Conservation (phyloP, 495 filamentous ascomycete species). For the Neurospora sp. region DNA sequence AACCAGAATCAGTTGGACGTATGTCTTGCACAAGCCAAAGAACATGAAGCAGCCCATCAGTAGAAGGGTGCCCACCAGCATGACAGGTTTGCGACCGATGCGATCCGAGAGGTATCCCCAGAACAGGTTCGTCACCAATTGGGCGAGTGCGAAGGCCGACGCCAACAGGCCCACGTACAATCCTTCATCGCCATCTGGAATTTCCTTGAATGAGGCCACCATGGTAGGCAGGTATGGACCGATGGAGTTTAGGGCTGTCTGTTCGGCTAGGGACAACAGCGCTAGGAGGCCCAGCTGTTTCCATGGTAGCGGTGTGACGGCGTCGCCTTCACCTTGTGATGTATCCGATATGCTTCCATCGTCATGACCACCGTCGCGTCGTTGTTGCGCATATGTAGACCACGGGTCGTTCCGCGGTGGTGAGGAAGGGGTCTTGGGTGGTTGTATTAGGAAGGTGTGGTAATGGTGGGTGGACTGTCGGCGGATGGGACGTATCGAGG, state of each 20-base stretch:
- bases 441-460: constrained; percentile 88
- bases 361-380: constrained; percentile 11
- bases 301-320: constrained; percentile 64
- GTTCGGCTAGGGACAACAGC: constrained; percentile 81
- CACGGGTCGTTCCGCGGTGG: constrained; percentile 12
- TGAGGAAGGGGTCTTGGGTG: constrained; percentile 57
- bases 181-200: constrained; percentile 59
- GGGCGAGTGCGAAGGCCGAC: constrained; percentile 82
- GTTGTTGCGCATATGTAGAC: background rate
- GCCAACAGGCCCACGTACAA: constrained; percentile 86
- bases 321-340: constrained; percentile 10
- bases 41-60: constrained; percentile 72
- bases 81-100: constrained; percentile 86
- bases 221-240: constrained; percentile 93
- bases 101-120: constrained; percentile 90
- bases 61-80: constrained; percentile 73
- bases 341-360: constrained; percentile 10
- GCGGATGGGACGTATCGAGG: constrained; percentile 14
- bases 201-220: constrained; percentile 75
- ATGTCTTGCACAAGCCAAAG: constrained; percentile 77
- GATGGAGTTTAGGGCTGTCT: constrained; percentile 93
- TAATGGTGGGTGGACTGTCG: constrained; percentile 72
- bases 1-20: constrained; percentile 73
- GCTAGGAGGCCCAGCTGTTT: constrained; percentile 78
- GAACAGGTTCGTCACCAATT: constrained; percentile 83